Evolutionary conservation across 2,329 filamentous ascomycete genomes (phyloP), one percentile per base, ranked within the genome.

Genomic region (Onygenales sp.): DNA sequence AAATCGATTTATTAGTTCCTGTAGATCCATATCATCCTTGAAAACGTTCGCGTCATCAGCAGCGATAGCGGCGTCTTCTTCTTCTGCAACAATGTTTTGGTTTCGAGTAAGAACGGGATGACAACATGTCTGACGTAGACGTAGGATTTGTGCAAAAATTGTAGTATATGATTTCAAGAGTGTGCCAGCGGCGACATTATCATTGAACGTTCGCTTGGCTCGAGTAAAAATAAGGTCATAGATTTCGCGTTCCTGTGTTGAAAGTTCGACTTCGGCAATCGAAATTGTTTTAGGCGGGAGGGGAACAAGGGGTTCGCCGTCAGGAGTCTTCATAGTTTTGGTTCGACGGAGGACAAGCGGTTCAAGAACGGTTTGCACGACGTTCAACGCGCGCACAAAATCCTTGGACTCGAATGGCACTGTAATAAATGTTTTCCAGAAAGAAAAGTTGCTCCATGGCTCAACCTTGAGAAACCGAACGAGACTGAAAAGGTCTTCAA

Each of bases 371-470:
- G 92, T 98, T 67, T 98, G 93, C 1, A 98, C 93, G 2, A 98
- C 93, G 65, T 97, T 93, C 6, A 98, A 77, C 0, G 93, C 93
- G 4, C 91, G 85, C 60, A 96, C 83, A 65, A 95, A 96, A 58
- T 98, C 87, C 60, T 93, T 93, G 0, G 89, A 92, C 68, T 98
- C 93, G 59, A 98, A 98, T 0, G 93, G 93, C 1, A 95, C 85
- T 0, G 93, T 98, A 64, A 98, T 97, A 67, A 98, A 98, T 0
- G 93, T 97, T 66, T 91, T 91, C 93, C 93, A 98, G 72, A 95
- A 98, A 0, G 91, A 95, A 68, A 98, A 98, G 67, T 97, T 97
- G 63, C 87, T 93, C 93, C 93, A 98, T 0, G 93, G 93, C 66
- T 97, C 92, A 3, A 98, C 93, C 53, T 88, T 85, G 9, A 98